Conservation (phyloP, 2,329 filamentous ascomycete genomes). For the Neofusicoccum laricinum region DNA sequence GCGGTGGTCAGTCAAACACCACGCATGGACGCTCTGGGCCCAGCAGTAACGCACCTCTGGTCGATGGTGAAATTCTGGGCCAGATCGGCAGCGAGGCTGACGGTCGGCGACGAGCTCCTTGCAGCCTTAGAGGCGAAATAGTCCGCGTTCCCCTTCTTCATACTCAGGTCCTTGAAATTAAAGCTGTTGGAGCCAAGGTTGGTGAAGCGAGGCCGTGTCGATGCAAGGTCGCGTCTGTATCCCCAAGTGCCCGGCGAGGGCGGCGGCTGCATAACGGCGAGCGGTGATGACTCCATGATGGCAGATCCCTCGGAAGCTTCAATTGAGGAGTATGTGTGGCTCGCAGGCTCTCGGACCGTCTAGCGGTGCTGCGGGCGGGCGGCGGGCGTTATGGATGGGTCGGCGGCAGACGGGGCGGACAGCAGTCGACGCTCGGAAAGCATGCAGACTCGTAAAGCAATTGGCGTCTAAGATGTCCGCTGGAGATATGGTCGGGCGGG, state of each 20-base stretch:
- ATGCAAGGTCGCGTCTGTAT: slow-evolving; percentile 54
- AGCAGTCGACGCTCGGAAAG: slow-evolving; percentile 1
- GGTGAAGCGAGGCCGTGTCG: slow-evolving; percentile 50
- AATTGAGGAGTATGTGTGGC: slow-evolving; percentile 11
- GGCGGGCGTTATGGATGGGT: slow-evolving; percentile 5
- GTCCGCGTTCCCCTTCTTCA: slow-evolving; percentile 67
- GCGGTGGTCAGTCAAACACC: slow-evolving; percentile 38
- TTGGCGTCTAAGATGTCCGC: slow-evolving; percentile 13
- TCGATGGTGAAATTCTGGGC: slow-evolving; percentile 97
- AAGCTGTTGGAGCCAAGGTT: slow-evolving; percentile 63
- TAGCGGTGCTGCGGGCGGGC: not conserved
- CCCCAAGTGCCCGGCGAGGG: slow-evolving; percentile 64
- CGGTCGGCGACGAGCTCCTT: slow-evolving; percentile 83
- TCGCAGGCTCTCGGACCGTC: slow-evolving; percentile 6
- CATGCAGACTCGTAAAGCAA: slow-evolving; percentile 12
- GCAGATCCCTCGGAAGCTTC: not conserved
- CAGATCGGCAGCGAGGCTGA: slow-evolving; percentile 87
- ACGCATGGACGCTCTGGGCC: slow-evolving; percentile 25
- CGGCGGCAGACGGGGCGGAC: not conserved
- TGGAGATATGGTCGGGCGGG: not conserved
- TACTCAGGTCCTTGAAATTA: slow-evolving; percentile 73
- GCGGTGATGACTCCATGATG: slow-evolving; percentile 68
- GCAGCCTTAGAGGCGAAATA: slow-evolving; percentile 80
- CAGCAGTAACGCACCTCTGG: slow-evolving; percentile 66
- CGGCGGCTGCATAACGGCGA: slow-evolving; percentile 85